A percentile compares a stretch with the other conserved stretches of the same genome.
Evolutionary conservation across 371 early-diverging fungal genomes (phyloP).

Genomic region (Nematocida minor): DNA sequence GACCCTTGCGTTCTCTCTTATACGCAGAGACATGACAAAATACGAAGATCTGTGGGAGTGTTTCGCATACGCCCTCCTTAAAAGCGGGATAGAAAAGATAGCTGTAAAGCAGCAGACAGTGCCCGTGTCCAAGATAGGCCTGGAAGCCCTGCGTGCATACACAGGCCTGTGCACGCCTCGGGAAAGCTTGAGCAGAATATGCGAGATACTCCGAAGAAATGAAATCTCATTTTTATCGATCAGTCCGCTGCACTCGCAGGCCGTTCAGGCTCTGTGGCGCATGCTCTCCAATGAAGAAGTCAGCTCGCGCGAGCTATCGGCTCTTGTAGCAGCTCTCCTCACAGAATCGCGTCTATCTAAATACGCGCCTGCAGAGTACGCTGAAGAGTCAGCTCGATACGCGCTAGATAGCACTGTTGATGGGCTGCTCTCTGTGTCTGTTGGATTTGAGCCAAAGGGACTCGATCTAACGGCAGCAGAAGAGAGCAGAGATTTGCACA

Average conservation of each 20-base stretch:
- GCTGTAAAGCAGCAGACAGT: conserved; percentile 3
- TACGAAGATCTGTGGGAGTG: conserved; percentile 51
- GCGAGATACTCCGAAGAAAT: neutral
- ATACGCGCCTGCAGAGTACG: neutral
- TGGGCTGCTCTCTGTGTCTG: neutral
- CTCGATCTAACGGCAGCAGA: neutral
- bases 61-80: conserved; percentile 40
- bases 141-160: neutral
- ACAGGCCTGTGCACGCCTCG: neutral
- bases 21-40: conserved; percentile 34
- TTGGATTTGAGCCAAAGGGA: neutral
- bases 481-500: neutral
- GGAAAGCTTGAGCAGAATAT: neutral
- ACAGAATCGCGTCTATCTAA: neutral
- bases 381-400: neutral
- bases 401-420: neutral
- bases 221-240: conserved; percentile 27
- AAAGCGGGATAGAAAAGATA: conserved; percentile 35
- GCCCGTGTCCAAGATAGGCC: conserved; percentile 10
- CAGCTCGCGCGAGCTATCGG: neutral
- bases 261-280: conserved; percentile 7
- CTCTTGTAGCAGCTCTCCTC: neutral
- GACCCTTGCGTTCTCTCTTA: conserved; percentile 35
- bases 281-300: neutral
- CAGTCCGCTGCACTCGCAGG: conserved; percentile 16